These are phyloP conservation scores for Pichia inconspicua DNA, from an alignment of 1,139 yeast species.

Conservation along the genomic window DNA sequence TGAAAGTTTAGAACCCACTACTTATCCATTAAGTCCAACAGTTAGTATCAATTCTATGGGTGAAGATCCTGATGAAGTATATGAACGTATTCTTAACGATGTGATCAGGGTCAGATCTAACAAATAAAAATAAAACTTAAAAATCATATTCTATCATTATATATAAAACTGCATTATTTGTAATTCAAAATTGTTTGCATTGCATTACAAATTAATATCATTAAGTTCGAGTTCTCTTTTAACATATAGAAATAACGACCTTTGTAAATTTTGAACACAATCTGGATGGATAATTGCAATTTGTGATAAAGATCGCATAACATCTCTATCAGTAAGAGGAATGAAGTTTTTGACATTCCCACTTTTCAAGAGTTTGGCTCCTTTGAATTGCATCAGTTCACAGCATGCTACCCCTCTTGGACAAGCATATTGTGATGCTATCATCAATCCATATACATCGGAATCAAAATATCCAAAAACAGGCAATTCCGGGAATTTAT, in stretches of 20 bases:
- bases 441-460: conserved; percentile 66
- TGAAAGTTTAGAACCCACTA: neutral
- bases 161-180: neutral
- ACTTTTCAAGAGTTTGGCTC: conserved; percentile 4
- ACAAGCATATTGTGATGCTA: conserved; percentile 36
- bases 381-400: conserved; percentile 1
- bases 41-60: conserved; percentile 19
- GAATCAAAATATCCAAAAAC: conserved; percentile 46
- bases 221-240: conserved; percentile 9
- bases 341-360: neutral
- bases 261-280: conserved; percentile 3
- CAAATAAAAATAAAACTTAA: conserved; percentile 9
- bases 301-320: conserved; percentile 2
- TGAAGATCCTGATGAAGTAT: conserved; percentile 51
- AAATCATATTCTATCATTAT: neutral
- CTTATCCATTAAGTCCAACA: conserved; percentile 10
- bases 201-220: conserved; percentile 1
- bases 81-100: conserved; percentile 61
- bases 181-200: neutral
- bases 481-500: conserved; percentile 34
- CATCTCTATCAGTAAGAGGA: conserved; percentile 2
- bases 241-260: conserved; percentile 6
- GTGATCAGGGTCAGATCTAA: conserved; percentile 58
- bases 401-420: conserved; percentile 3
- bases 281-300: neutral